Evolutionary conservation across 768 basidiomycete species (phyloP).

Genomic region (Hebeloma cylindrosporum): DNA sequence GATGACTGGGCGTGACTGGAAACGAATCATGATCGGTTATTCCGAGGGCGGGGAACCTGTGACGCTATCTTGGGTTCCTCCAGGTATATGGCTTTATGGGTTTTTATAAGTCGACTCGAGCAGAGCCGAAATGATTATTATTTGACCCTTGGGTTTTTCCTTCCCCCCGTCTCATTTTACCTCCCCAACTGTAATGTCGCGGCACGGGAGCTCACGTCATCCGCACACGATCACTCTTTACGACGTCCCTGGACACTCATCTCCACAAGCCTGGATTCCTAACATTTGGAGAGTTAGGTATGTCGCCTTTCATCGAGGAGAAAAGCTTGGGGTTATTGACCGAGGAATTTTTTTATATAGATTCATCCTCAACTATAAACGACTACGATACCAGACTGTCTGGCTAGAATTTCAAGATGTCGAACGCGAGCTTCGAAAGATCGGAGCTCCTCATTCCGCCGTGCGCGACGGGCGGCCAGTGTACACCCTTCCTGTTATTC

Average conservation of each 20-base stretch:
- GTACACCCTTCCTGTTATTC: constrained; percentile 69
- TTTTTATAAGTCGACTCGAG: constrained; percentile 8
- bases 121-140: constrained; percentile 5
- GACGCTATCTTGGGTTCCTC: constrained; percentile 18
- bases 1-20: constrained; percentile 25
- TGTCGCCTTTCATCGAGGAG: not conserved
- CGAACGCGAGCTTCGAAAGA: constrained; percentile 55
- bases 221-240: constrained; percentile 55
- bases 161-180: constrained; percentile 5
- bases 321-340: no score
- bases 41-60: constrained; percentile 19
- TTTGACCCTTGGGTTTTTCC: constrained; percentile 2
- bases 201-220: constrained; percentile 18
- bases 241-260: constrained; percentile 60
- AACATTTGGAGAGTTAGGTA: constrained; percentile 75
- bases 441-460: constrained; percentile 60
- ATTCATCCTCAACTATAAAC: constrained; percentile 76
- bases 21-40: constrained; percentile 22
- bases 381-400: constrained; percentile 64
- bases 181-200: constrained; percentile 22
- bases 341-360: constrained; percentile 31
- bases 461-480: constrained; percentile 57
- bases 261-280: constrained; percentile 72
- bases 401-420: constrained; percentile 75
- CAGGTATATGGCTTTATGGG: constrained; percentile 16